Base-by-base conservation (phyloP, 1,284 basidiomycete species). In the Moesziomyces globuligerus region DNA sequence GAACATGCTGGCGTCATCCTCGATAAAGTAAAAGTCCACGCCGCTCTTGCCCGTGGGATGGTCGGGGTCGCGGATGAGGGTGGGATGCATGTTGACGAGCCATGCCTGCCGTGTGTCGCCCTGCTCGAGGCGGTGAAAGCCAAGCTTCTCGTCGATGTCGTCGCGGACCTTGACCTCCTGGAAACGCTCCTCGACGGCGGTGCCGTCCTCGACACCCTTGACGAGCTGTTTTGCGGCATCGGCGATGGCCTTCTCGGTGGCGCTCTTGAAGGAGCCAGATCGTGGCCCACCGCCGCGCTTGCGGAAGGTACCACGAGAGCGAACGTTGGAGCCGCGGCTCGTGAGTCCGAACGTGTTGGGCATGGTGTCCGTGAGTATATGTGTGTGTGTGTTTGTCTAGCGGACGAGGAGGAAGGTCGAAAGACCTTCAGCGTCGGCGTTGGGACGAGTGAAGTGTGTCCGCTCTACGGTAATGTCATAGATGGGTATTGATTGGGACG, bases 21-120 rank as follows among this genome's bases (percentile, higher is more conserved):
- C 90, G 74, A 98, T 93, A 78, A 99, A 98, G 83, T 97, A 98
- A 76, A 90, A 97, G 80, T 99, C 95, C 10, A 99, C 94, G 10
- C 90, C 91, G 70, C 89, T 90, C 17, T 74, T 72, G 21, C 81
- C 81, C 7, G 68, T 72, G 9, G 80, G 59, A 40, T 78, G 74
- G 6, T 62, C 60, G 4, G 76, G 72, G 76, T 94, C 93, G 82
- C 92, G 91, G 18, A 96, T 83, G 5, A 96, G 84, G 0, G 93
- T 97, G 89, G 94, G 92, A 83, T 96, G 95, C 94, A 99, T 98
- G 83, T 98, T 98, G 65, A 99, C 90, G 80, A 99, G 86, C 96
- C 96, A 98, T 40, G 86, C 86, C 55, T 82, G 75, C 21, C 56
- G 53, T 21, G 72, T 66, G 17, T 76, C 59, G 10, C 80, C 80